phyloP scores from a whole-genome alignment of 2,329 filamentous ascomycete genomes.

The Talaromyces sp. region DNA sequence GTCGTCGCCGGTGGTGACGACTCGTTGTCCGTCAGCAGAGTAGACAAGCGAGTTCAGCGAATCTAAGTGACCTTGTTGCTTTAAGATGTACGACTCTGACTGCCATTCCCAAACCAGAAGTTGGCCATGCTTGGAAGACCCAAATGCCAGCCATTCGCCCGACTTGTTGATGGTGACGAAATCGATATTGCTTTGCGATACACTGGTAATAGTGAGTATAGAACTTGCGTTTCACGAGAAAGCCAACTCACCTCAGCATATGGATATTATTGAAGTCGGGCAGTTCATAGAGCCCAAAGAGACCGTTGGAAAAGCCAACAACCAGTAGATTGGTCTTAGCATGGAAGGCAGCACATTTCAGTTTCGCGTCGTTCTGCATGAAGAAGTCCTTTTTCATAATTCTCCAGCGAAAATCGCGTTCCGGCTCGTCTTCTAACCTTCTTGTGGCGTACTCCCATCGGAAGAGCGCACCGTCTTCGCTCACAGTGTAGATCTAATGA shows the following conservation, averaged over 20 bases:
- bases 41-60: constrained; percentile 91
- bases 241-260: constrained; percentile 51
- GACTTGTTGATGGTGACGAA: constrained; percentile 89
- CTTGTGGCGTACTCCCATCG: constrained; percentile 76
- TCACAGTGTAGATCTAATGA: constrained; percentile 75
- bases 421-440: constrained; percentile 55
- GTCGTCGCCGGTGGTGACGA: constrained; percentile 91
- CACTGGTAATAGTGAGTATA: constrained; percentile 50
- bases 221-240: neutral
- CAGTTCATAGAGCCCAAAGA: constrained; percentile 92
- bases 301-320: constrained; percentile 87
- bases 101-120: constrained; percentile 99
- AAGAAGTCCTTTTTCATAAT: constrained; percentile 91
- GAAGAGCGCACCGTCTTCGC: constrained; percentile 95
- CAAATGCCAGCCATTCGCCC: constrained; percentile 96
- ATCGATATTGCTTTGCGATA: constrained; percentile 95
- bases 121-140: constrained; percentile 89
- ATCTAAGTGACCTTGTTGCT: constrained; percentile 96
- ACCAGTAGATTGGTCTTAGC: constrained; percentile 85
- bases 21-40: constrained; percentile 85
- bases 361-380: constrained; percentile 79
- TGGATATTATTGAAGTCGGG: constrained; percentile 95
- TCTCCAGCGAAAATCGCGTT: constrained; percentile 74
- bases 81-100: constrained; percentile 96
- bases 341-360: constrained; percentile 89